Base-by-base conservation (phyloP, 345 rosid genomes). In the Cardiospermum halicacabum region DNA sequence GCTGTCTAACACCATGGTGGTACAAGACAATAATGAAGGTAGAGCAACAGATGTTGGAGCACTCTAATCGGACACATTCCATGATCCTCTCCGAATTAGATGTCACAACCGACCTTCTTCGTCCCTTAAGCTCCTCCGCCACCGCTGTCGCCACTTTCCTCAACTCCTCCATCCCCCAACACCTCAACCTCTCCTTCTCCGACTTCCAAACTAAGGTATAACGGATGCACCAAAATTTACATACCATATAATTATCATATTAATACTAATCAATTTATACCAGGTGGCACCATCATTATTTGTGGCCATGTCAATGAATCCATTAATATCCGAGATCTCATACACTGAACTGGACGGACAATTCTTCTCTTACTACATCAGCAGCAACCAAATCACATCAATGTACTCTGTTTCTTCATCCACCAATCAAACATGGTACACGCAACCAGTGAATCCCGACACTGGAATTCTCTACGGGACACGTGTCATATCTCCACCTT, bases 241-340 rank as follows among this genome's bases (percentile, higher is more conserved):
- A n/a, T n/a, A n/a, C n/a, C n/a, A n/a, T n/a, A n/a, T n/a, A n/a
- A n/a, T n/a, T n/a, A n/a, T n/a, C n/a, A n/a, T n/a, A n/a, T n/a
- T n/a, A n/a, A n/a, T n/a, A 47, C 19, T 47, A 45, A 45, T 45
- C 18, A 45, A 45, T 50, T 3, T 45, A 0, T 24, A 13, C 39
- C 75, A 84, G 89, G 75, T 82, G 36, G 81, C 77, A 31, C 83
- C 85, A 0, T 10, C 49, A 2, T n/a, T 83, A 62, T 83, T 75
- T 59, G 76, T 75, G 68, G 66, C 83, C 48, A 51, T 79, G 42
- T 67, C 68, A 19, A 32, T 51, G 18, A 68, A 78, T 60, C 86
- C 88, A 32, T 16, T 66, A 15, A 2, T 74, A 9, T 74, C 84
- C 13, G 81, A 81, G 28, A 55, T 77, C 66, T 77, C 82, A 36